phyloP scores from a whole-genome alignment of 257 asterid genomes.

The Solanum lycopersicoides region DNA sequence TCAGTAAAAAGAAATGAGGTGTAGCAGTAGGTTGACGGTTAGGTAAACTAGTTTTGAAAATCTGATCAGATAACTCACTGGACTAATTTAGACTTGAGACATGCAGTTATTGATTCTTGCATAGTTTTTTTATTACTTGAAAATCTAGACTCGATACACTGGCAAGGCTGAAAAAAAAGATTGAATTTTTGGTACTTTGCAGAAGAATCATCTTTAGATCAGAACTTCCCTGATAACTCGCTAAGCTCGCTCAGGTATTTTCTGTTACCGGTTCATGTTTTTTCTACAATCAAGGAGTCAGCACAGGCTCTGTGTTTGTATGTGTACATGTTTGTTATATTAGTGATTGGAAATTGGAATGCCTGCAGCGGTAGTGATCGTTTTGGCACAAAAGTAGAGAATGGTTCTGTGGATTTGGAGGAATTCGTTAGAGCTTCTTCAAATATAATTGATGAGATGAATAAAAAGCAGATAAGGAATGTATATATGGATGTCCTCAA shows the following conservation, averaged over 20 bases:
- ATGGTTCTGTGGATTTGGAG: slow-evolving; percentile 5
- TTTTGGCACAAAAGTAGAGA: slow-evolving; percentile 13
- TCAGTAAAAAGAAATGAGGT: neutral
- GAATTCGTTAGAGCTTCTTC: slow-evolving; percentile 10
- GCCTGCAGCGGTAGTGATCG: slow-evolving; percentile 10
- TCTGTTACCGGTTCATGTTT: neutral
- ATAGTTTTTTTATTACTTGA: neutral
- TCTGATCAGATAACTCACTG: neutral
- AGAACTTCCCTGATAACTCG: slow-evolving; percentile 8
- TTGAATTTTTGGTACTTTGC: slow-evolving; percentile 5
- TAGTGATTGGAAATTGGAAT: neutral
- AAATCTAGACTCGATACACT: neutral
- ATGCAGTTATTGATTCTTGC: neutral
- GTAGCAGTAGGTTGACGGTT: neutral
- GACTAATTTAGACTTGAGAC: neutral
- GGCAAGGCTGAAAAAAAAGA: neutral
- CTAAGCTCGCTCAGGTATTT: slow-evolving; percentile 21
- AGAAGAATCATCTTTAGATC: slow-evolving; percentile 28
- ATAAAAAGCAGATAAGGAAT: slow-evolving; percentile 28
- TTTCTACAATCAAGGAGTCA: neutral
- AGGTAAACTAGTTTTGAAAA: neutral
- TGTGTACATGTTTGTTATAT: neutral
- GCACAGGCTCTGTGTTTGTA: neutral
- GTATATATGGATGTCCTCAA: slow-evolving; percentile 29
- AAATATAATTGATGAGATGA: slow-evolving; percentile 11